These are phyloP conservation scores for Trichoderma atroviride DNA, from an alignment of 2,329 filamentous ascomycete genomes.

Conservation along the genomic window DNA sequence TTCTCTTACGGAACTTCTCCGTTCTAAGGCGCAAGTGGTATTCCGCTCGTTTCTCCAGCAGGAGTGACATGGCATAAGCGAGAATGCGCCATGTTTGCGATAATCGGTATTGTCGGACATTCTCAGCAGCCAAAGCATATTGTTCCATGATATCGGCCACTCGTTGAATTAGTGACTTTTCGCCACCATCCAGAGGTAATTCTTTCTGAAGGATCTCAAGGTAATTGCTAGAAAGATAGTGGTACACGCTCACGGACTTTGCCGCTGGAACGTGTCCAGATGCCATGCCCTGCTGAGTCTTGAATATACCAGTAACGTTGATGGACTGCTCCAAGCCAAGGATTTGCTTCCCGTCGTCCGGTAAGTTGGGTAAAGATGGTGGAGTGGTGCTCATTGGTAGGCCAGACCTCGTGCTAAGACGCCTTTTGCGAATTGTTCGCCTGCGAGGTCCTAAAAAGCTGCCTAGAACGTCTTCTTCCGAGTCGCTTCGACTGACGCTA, in stretches of 20 bases:
- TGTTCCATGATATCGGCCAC: slow-evolving; percentile 56
- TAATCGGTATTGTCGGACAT: slow-evolving; percentile 58
- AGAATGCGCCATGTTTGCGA: slow-evolving; percentile 67
- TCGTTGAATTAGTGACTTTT: slow-evolving; percentile 49
- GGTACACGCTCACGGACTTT: slow-evolving; percentile 54
- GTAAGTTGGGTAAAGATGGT: slow-evolving; percentile 44
- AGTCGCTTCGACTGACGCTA: slow-evolving; percentile 63
- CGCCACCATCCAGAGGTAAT: slow-evolving; percentile 47
- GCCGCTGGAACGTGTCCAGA: slow-evolving; percentile 60
- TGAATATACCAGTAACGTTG: slow-evolving; percentile 59
- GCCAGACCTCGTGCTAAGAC: slow-evolving; percentile 48
- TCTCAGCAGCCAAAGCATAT: slow-evolving; percentile 61
- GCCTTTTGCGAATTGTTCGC: slow-evolving; percentile 45
- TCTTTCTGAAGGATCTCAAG: slow-evolving; percentile 55
- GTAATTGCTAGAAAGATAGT: slow-evolving; percentile 60
- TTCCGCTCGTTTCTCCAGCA: slow-evolving; percentile 58
- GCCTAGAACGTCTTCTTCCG: slow-evolving; percentile 65
- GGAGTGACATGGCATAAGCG: slow-evolving; percentile 56
- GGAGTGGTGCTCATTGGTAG: slow-evolving; percentile 58
- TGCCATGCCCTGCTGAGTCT: slow-evolving; percentile 64
- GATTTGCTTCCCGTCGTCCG: slow-evolving; percentile 44
- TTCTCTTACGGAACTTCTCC: slow-evolving; percentile 43
- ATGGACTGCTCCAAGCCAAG: slow-evolving; percentile 62
- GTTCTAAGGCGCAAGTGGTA: slow-evolving; percentile 59
- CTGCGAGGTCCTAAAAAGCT: slow-evolving; percentile 58